These are phyloP conservation scores for Beta macrorhiza DNA, from an alignment of 179 eudicot species.

Conservation along the genomic window DNA sequence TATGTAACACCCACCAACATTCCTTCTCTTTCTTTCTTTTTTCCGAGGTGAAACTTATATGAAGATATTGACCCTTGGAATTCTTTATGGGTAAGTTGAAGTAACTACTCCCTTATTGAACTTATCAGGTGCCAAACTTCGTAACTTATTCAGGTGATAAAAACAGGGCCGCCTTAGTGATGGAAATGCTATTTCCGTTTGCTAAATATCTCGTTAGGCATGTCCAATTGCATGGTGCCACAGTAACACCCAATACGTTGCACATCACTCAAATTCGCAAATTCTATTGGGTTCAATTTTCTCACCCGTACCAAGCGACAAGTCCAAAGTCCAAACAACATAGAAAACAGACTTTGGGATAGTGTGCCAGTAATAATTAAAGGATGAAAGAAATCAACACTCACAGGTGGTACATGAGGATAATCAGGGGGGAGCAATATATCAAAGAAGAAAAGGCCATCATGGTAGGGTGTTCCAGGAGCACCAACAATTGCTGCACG, in stretches of 20 bases:
- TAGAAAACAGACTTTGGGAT: background rate
- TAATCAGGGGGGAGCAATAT: slow-evolving; percentile 80
- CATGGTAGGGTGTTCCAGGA: slow-evolving; percentile 92
- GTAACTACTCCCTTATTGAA: background rate
- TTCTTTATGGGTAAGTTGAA: background rate
- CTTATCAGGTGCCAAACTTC: background rate
- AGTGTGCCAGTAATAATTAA: background rate
- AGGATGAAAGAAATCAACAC: slow-evolving; percentile 22
- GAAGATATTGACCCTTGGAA: background rate
- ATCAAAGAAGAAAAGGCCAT: slow-evolving; percentile 87
- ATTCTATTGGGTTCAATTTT: background rate
- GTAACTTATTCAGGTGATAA: background rate
- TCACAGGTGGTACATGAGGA: slow-evolving; percentile 94
- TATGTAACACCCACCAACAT: no score
- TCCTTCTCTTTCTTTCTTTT: no score
- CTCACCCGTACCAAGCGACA: background rate
- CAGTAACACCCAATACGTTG: background rate
- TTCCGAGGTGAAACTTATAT: no score
- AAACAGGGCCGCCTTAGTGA: background rate
- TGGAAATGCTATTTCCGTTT: background rate
- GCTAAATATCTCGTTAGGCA: background rate
- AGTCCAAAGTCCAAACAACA: background rate
- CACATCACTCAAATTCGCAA: background rate
- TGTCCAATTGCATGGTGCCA: background rate
- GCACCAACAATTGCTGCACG: slow-evolving; percentile 85